Evolutionary conservation across 202 grass and related monocot species (phyloP).

Genomic region (Elaeis oleifera): DNA sequence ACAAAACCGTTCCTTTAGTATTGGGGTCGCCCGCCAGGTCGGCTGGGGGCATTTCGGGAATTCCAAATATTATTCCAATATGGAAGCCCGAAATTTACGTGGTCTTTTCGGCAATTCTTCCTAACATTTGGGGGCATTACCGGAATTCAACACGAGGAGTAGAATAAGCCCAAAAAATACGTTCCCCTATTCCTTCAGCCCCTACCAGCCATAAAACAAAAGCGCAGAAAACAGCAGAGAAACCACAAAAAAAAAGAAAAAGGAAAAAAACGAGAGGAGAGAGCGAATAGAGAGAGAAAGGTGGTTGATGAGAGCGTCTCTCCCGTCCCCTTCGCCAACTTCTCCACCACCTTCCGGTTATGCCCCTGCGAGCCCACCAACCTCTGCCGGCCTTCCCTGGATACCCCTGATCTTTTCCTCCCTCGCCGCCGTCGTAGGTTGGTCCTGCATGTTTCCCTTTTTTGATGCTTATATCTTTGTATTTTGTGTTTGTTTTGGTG

Average conservation of each 20-base stretch:
- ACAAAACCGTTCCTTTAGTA: too few relatives aligned
- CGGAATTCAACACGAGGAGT: neutral
- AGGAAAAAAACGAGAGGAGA: neutral
- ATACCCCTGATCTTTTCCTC: constrained; percentile 10
- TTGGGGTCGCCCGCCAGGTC: too few relatives aligned
- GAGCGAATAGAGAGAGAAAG: constrained; percentile 31
- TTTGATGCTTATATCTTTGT: constrained; percentile 10
- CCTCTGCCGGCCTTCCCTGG: constrained; percentile 11
- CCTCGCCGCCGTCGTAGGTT: constrained; percentile 20
- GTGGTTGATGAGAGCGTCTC: constrained; percentile 60
- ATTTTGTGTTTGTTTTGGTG: constrained; percentile 11
- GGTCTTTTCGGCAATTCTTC: neutral
- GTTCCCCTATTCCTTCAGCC: constrained; percentile 24
- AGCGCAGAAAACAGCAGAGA: neutral
- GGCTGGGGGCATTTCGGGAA: too few relatives aligned
- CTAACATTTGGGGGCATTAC: neutral
- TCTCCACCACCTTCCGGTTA: constrained; percentile 19
- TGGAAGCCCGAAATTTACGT: too few relatives aligned
- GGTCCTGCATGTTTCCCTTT: neutral
- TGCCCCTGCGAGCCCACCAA: constrained; percentile 12
- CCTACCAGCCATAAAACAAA: constrained; percentile 1
- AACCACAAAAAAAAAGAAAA: constrained; percentile 31
- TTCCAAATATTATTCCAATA: too few relatives aligned
- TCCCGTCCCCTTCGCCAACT: constrained; percentile 51
- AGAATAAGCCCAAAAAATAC: constrained; percentile 24